phyloP scores from a whole-genome alignment of 1,284 basidiomycete species.

The Garcileccinum viscosum region DNA sequence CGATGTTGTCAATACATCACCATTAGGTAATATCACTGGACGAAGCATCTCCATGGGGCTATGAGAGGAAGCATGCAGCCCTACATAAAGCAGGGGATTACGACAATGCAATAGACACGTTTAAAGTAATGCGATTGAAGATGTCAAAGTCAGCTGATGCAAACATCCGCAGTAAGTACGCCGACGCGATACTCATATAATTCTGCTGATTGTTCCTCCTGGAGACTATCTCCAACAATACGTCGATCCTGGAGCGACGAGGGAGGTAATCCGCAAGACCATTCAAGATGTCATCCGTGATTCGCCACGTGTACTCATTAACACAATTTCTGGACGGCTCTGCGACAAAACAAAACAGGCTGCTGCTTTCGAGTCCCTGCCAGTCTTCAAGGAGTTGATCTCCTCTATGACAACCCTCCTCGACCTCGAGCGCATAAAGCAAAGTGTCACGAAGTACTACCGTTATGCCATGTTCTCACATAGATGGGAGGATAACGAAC shows the following conservation, averaged over 20 bases:
- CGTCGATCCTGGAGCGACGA: not conserved
- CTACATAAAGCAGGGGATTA: not conserved
- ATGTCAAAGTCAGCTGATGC: not conserved
- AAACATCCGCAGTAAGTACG: not conserved
- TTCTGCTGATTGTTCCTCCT: not conserved
- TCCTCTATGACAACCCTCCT: constrained; percentile 12
- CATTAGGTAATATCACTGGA: not conserved
- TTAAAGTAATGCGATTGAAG: not conserved
- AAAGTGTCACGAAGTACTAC: constrained; percentile 7
- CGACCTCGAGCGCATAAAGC: constrained; percentile 3
- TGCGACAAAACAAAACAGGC: constrained; percentile 2
- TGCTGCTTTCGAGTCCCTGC: not conserved
- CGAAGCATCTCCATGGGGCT: not conserved
- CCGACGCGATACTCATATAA: not conserved
- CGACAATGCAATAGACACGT: not conserved
- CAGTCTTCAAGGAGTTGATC: constrained; percentile 10
- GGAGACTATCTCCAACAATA: not conserved
- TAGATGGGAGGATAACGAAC: constrained; percentile 17
- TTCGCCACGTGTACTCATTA: constrained; percentile 13
- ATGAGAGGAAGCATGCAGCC: not conserved
- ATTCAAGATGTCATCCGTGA: constrained; percentile 1
- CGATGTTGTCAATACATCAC: not conserved
- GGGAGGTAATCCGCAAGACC: not conserved
- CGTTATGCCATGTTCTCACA: constrained; percentile 20
- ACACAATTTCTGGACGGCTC: constrained; percentile 10